Evolutionary conservation across 768 basidiomycete species (phyloP), one percentile per base, ranked within the genome.

Genomic region (Paxillus ammoniavirescens): DNA sequence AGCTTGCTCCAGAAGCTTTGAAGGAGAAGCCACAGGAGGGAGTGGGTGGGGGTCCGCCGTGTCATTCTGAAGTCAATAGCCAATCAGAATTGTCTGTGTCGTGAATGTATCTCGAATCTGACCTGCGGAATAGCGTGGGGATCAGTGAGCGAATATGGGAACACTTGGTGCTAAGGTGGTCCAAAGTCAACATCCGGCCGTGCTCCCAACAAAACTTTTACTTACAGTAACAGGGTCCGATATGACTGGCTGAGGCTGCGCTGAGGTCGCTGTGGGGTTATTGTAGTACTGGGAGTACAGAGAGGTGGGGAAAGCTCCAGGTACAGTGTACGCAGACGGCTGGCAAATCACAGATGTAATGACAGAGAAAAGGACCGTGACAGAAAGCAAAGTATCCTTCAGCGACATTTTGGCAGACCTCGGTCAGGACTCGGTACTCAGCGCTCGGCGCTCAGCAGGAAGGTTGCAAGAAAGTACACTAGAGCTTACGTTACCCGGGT

Each of bases 181-280:
- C 21, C 35, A 48, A n/a, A 18, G 37, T 60, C 17, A 54, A 26
- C 18, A 21, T 6, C 6, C 36, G 26, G 12, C 0, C 40, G 17
- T 9, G 62, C 55, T 52, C 48, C 15, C 33, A 12, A 35, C n/a
- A 17, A 8, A 46, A 8, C 47, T 6, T 35, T 7, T 5, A 51
- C 69, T 47, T 47, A 87, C 88, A 26, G 78, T 77, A 31, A 89
- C 79, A 8, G 86, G 84, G 64, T 91, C 88, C 13, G 86, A 81
- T 36, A 91, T 78, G 54, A 89, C 77, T n/a, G 88, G 89, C 68
- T 91, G 89, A 4, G 82, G 82, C 64, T 91, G 89, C 1, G 77
- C 81, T 12, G 80, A 79, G 2, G 89, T 90, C 31, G 81, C 84
- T 1, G 86, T 89, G 31, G 89, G 87, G 57, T 78, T 70, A 66